Base-by-base conservation (phyloP, 1,284 basidiomycete species). In the Microbotryum scabiosae region DNA sequence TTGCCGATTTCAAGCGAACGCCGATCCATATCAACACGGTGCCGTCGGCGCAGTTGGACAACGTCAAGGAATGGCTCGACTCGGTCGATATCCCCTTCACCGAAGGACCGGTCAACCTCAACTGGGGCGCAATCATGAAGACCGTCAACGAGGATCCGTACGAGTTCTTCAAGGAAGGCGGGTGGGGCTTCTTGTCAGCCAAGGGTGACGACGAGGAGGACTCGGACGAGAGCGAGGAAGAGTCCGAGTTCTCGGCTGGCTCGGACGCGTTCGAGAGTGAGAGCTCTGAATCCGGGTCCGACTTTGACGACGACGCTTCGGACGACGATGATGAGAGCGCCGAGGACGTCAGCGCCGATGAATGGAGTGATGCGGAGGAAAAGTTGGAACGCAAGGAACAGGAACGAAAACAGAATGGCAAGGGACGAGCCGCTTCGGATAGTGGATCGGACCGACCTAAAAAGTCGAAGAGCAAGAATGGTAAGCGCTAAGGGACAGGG, bases 31-130 rank as follows among this genome's bases (percentile, higher is more conserved):
- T 97, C 78, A 97, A 97, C 75, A 91, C 91, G 2, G 93, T 97
- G 67, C 90, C 89, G n/a, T 88, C 83, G 61, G 78, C 83, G 1
- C 87, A 91, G 69, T 82, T 97, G 65, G 93, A 97, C 72, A 90
- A 92, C 70, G 91, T 97, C 63, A 96, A 96, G 77, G 91, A 94
- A 73, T 99, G 93, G 94, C 82, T 99, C 30, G 93, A 99, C 74
- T 94, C 90, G 14, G 92, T 96, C 59, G 96, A 98, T 75, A 94
- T 98, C 61, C 87, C 93, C 18, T 84, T 97, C 76, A 90, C 88
- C 51, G 96, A 97, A 76, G 90, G 94, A 12, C 90, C 91, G 2
- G 91, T 98, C 77, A 98, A 98, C 76, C 79, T 97, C 76, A 96
- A 97, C 73, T 98, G 96, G 96, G 85, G 86, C 20, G 89, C 89